Conservation (phyloP, 306 rosid genomes). For the Acacia confusa region DNA sequence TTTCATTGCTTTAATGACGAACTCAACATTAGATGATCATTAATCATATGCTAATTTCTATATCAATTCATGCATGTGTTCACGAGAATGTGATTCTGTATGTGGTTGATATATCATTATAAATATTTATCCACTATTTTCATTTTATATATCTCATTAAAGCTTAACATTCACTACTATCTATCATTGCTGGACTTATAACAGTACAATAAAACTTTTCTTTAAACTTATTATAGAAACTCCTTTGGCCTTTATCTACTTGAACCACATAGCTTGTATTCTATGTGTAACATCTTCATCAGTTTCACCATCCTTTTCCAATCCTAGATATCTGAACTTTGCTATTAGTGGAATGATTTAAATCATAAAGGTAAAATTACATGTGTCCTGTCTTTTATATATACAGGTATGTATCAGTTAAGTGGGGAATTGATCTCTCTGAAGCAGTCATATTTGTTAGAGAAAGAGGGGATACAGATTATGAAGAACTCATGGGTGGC, state of each 20-base stretch:
- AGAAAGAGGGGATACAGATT: slow-evolving; percentile 77
- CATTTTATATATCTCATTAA: too few relatives aligned
- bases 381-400: neutral
- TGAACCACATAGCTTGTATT: neutral
- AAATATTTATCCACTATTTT: too few relatives aligned
- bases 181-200: too few relatives aligned
- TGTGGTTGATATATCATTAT: too few relatives aligned
- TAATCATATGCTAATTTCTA: too few relatives aligned
- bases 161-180: neutral
- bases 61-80: too few relatives aligned
- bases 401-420: slow-evolving; percentile 69
- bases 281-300: too few relatives aligned
- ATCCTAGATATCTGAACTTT: neutral
- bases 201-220: neutral
- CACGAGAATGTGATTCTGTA: too few relatives aligned
- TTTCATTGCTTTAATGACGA: too few relatives aligned
- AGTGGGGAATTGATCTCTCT: slow-evolving; percentile 81
- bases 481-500: slow-evolving; percentile 67
- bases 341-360: neutral
- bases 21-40: too few relatives aligned
- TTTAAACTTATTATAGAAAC: neutral
- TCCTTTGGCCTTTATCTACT: neutral
- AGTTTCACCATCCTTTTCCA: neutral
- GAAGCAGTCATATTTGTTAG: slow-evolving; percentile 62
- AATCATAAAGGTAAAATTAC: neutral